These are phyloP conservation scores for Phytophthora podocarpi DNA, from an alignment of 352 stramenopile species.

Conservation along the genomic window DNA sequence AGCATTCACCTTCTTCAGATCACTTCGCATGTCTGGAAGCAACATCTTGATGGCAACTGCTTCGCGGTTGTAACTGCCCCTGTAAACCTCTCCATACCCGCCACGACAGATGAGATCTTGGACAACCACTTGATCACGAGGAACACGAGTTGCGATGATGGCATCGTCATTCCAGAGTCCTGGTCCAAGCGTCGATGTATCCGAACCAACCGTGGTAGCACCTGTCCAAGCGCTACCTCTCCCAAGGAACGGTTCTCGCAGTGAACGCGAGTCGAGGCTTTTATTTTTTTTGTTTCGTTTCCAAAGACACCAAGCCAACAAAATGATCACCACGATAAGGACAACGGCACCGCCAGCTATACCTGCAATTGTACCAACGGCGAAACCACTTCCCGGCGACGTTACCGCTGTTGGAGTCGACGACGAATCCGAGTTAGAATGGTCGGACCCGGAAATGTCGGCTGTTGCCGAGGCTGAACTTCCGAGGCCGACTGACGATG, in stretches of 20 bases:
- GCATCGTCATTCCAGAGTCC: background rate
- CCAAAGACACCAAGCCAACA: background rate
- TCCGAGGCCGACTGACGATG: background rate
- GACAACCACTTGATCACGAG: background rate
- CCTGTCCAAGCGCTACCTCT: background rate
- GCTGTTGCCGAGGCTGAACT: background rate
- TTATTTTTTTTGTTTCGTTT: background rate
- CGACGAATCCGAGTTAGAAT: background rate
- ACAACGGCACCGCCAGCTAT: background rate
- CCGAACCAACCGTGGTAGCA: background rate
- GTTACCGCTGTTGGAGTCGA: background rate
- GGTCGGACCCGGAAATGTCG: background rate
- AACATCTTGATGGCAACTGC: constrained; percentile 48
- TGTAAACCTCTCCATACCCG: constrained; percentile 42
- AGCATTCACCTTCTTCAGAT: constrained; percentile 36
- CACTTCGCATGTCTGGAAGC: constrained; percentile 10
- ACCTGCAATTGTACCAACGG: background rate
- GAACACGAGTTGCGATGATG: constrained; percentile 7
- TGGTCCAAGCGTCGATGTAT: background rate
- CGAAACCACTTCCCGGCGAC: background rate
- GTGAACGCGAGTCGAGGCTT: background rate
- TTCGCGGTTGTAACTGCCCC: constrained; percentile 35
- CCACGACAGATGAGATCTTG: constrained; percentile 7
- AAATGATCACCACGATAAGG: background rate
- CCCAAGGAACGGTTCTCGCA: background rate